Evolutionary conservation across 1,139 yeast species (phyloP).

Genomic region (Hemisphaericaspora lyxosophila): DNA sequence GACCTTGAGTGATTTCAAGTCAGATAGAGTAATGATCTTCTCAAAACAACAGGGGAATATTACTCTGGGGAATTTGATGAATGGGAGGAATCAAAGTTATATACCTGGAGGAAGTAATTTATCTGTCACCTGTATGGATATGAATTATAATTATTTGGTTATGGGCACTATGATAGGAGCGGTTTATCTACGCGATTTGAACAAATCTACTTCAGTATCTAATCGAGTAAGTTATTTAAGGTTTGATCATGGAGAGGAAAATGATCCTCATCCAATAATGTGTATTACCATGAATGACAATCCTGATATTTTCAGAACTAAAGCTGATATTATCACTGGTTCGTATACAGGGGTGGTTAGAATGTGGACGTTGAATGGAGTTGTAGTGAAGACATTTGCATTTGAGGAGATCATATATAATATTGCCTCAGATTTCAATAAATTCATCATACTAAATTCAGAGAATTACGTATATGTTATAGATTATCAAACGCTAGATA

Average conservation of each 20-base stretch:
- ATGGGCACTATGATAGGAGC: slow-evolving; percentile 32
- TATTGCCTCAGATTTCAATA: slow-evolving; percentile 33
- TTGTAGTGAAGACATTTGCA: slow-evolving; percentile 14
- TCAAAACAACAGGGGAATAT: slow-evolving; percentile 36
- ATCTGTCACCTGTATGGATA: slow-evolving; percentile 22
- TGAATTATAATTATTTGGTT: slow-evolving; percentile 37
- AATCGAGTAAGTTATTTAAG: slow-evolving; percentile 24
- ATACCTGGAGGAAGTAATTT: slow-evolving; percentile 35
- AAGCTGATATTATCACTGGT: slow-evolving; percentile 30
- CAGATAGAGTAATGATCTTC: slow-evolving; percentile 38
- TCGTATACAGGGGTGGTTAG: slow-evolving; percentile 24
- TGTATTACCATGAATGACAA: slow-evolving; percentile 23
- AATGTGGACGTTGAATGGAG: slow-evolving; percentile 32
- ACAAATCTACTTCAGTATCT: slow-evolving; percentile 32
- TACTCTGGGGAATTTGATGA: slow-evolving; percentile 36
- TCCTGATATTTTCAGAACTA: slow-evolving; percentile 25
- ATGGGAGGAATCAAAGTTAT: slow-evolving; percentile 42
- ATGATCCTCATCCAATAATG: slow-evolving; percentile 16
- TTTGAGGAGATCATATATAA: slow-evolving; percentile 23
- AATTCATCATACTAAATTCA: slow-evolving; percentile 26
- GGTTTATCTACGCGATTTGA: slow-evolving; percentile 32
- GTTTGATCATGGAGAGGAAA: slow-evolving; percentile 16
- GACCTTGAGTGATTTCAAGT: slow-evolving; percentile 34
- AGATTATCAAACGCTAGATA: slow-evolving; percentile 18
- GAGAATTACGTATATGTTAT: slow-evolving; percentile 20